phyloP scores from a whole-genome alignment of 164 flowering plant genomes.

The Liriodendron chinense region DNA sequence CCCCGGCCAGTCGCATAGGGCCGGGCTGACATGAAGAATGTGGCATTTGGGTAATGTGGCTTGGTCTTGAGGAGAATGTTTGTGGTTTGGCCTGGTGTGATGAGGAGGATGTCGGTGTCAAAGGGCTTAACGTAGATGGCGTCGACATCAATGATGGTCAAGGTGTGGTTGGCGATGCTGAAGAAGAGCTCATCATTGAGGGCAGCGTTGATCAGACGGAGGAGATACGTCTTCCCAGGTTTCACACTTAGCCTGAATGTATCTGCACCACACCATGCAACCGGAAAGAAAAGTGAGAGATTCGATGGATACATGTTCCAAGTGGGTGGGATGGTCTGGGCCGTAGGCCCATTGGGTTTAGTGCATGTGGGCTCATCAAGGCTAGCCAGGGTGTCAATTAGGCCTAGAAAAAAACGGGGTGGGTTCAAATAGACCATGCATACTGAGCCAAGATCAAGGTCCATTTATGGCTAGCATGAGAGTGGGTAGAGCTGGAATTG shows the following conservation, averaged over 20 bases:
- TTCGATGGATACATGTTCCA: no score
- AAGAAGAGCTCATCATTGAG: slow-evolving; percentile 79
- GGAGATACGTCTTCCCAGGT: slow-evolving; percentile 68
- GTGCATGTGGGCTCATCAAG: no score
- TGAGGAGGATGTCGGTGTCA: slow-evolving; percentile 29
- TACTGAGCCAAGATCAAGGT: no score
- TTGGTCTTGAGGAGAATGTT: slow-evolving; percentile 48
- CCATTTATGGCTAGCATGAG: no score
- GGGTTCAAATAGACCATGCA: no score
- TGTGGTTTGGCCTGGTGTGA: slow-evolving; percentile 62
- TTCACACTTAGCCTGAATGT: slow-evolving; percentile 65
- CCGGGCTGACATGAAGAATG: slow-evolving; percentile 46
- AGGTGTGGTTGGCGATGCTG: slow-evolving; percentile 65
- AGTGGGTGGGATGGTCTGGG: no score
- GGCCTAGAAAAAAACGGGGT: no score
- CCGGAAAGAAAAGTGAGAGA: neutral
- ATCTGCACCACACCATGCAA: slow-evolving; percentile 37
- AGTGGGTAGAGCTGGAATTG: no score
- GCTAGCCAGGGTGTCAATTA: no score
- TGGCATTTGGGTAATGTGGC: slow-evolving; percentile 29
- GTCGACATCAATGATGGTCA: slow-evolving; percentile 66
- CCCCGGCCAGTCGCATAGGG: slow-evolving; percentile 42
- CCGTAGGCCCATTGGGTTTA: no score
- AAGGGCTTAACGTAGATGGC: slow-evolving; percentile 72
- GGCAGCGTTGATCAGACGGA: slow-evolving; percentile 77